phyloP scores from a whole-genome alignment of 179 eudicot species.

The Beta lomatogona region DNA sequence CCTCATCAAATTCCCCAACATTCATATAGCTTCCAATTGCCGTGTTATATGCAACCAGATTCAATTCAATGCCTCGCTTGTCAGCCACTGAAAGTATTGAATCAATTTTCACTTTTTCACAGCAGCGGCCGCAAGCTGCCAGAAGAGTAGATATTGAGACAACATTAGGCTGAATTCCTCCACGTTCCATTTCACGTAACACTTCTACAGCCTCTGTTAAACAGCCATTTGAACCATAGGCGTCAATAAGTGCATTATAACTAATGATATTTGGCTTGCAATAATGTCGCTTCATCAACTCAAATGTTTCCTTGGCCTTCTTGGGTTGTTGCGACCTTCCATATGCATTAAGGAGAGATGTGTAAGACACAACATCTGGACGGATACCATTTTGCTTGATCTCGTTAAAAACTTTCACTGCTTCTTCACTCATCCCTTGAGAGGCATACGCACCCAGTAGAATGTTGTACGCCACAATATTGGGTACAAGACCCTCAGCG shows the following conservation, averaged over 20 bases:
- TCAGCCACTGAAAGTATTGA: constrained; percentile 83
- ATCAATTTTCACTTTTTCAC: constrained; percentile 80
- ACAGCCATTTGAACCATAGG: constrained; percentile 81
- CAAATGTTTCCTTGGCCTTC: constrained; percentile 74
- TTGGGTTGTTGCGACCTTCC: constrained; percentile 87
- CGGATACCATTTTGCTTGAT: constrained; percentile 56
- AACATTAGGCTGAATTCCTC: constrained; percentile 80
- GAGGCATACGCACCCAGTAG: constrained; percentile 88
- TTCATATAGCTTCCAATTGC: constrained; percentile 92
- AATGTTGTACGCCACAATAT: constrained; percentile 80
- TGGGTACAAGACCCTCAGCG: constrained; percentile 78
- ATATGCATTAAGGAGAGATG: constrained; percentile 87
- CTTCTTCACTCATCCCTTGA: constrained; percentile 71
- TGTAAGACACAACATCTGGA: constrained; percentile 90
- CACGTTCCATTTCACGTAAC: constrained; percentile 83
- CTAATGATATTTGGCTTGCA: constrained; percentile 78
- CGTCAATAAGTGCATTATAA: constrained; percentile 92
- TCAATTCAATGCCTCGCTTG: constrained; percentile 65
- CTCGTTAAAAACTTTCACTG: constrained; percentile 58
- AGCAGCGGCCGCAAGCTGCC: constrained; percentile 90
- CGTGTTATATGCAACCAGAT: constrained; percentile 81
- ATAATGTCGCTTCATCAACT: constrained; percentile 59
- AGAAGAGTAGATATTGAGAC: constrained; percentile 85
- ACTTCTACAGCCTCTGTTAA: constrained; percentile 78
- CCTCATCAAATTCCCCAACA: constrained; percentile 83